Evolutionary conservation across 2,329 filamentous ascomycete genomes (phyloP), one percentile per base, ranked within the genome.

Genomic region (Fusarium sp.): DNA sequence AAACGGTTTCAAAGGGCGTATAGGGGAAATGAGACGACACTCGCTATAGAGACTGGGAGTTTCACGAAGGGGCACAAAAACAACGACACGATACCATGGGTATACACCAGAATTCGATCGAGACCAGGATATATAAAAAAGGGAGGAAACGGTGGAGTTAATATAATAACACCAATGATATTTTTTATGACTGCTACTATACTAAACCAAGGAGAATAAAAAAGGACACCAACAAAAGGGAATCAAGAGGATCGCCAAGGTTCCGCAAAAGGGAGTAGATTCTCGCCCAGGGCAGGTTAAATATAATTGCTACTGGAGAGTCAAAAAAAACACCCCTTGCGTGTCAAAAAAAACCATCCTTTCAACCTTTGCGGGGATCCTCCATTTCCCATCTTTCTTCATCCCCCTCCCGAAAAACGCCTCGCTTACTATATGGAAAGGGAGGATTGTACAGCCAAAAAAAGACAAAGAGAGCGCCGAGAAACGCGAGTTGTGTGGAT

Each of bases 371-470:
- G 72, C 54, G 66, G 16, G 24, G 24, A 62, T 70, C 67, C 70
- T 73, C 56, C 58, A 71, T 77, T 70, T 24, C 42, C 73, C 52
- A 78, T 71, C 74, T 47, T 72, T 71, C 76, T 47, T 72, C 76
- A 74, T 29, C 72, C 76, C 72, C 77, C 42, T 45, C 16, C 76
- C 72, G 66, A 70, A 67, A 29, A 80, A 80, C 79, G 79, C 79
- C 79, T 76, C 78, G 79, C 79, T 81, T 78, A 78, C 76, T 78
- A 76, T 79, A 66, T 78, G 75, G 70, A 76, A 76, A 74, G 67
- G 64, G 74, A 68, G 71, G 72, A 75, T 47, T 63, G 62, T 72
- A 76, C 69, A 73, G 68, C 65, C 70, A 68, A 75, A 58, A 76
- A 71, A 68, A n/a, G 52, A 62, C 60, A 60, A 67, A 70, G 56